These are phyloP conservation scores for Magnusiomyces tetraspermus DNA, from an alignment of 1,139 yeast genomes.

Conservation along the genomic window DNA sequence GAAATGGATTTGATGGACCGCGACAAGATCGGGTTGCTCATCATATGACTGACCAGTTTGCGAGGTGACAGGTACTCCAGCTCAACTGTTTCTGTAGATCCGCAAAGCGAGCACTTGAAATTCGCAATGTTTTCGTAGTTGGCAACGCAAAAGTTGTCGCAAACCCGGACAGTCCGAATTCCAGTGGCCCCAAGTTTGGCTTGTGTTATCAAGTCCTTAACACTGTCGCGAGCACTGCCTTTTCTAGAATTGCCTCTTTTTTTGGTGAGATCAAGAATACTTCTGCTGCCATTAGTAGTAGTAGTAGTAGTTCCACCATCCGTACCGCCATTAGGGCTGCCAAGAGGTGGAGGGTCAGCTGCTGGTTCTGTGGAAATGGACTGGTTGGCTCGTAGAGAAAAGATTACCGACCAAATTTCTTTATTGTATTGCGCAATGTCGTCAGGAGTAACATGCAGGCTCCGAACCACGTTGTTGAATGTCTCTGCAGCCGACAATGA, in stretches of 20 bases:
- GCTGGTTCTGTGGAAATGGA: neutral
- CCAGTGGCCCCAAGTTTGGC: neutral
- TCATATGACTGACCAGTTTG: neutral
- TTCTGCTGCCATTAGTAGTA: no score
- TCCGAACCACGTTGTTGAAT: neutral
- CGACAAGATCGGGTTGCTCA: neutral
- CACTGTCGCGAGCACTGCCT: no score
- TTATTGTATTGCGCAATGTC: neutral
- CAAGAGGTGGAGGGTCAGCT: neutral
- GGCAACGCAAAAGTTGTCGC: neutral
- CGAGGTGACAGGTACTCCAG: conserved; percentile 1
- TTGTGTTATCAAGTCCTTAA: no score
- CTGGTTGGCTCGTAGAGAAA: neutral
- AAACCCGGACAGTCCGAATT: neutral
- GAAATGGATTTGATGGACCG: conserved; percentile 1
- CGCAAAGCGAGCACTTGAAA: neutral
- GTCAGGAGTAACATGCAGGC: neutral
- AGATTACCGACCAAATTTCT: neutral
- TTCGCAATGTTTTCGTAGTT: no score
- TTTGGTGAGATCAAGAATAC: neutral
- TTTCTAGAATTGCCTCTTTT: neutral
- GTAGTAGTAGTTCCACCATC: no score
- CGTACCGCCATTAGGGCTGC: no score
- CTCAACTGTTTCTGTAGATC: neutral
- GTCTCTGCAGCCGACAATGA: neutral